These are phyloP conservation scores for Prunus davidiana DNA, from an alignment of 306 rosid genomes.

Conservation along the genomic window DNA sequence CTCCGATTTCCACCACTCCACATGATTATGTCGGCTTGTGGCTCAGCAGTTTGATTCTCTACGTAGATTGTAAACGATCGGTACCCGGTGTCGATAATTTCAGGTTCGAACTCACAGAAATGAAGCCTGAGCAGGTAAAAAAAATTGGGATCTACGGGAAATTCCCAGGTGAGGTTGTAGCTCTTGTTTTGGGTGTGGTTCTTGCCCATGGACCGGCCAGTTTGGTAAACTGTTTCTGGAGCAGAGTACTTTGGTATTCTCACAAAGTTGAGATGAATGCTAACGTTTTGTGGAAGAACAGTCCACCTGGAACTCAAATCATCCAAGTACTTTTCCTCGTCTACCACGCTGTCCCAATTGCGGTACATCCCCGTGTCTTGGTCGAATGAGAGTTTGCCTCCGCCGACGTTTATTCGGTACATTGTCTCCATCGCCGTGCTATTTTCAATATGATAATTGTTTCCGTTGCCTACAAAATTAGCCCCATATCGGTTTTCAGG, in stretches of 20 bases:
- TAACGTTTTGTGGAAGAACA: too few species aligned
- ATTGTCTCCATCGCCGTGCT: too few species aligned
- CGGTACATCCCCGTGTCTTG: too few species aligned
- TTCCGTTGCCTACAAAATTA: rapidly evolving
- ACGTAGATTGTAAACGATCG: conserved; percentile 18
- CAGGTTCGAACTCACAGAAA: conserved; percentile 22
- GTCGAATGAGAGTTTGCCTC: rapidly evolving
- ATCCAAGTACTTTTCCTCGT: too few species aligned
- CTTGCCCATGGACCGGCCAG: not conserved
- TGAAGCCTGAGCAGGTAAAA: conserved; percentile 31
- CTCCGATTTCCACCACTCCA: conserved; percentile 18
- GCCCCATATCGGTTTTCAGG: rapidly evolving
- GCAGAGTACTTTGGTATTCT: too few species aligned
- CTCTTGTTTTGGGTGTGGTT: not conserved
- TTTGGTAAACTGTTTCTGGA: not conserved
- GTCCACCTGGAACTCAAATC: too few species aligned
- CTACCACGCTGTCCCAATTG: rapidly evolving
- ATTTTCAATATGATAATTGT: rapidly evolving
- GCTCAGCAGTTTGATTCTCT: not conserved
- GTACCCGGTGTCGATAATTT: not conserved
- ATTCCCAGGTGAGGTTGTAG: conserved; percentile 17
- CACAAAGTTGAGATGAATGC: too few species aligned
- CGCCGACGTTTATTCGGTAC: too few species aligned
- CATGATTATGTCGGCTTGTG: not conserved
- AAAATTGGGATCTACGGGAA: conserved; percentile 20